These are phyloP conservation scores for Trifolium repens DNA, from an alignment of 306 rosid species.

Conservation along the genomic window DNA sequence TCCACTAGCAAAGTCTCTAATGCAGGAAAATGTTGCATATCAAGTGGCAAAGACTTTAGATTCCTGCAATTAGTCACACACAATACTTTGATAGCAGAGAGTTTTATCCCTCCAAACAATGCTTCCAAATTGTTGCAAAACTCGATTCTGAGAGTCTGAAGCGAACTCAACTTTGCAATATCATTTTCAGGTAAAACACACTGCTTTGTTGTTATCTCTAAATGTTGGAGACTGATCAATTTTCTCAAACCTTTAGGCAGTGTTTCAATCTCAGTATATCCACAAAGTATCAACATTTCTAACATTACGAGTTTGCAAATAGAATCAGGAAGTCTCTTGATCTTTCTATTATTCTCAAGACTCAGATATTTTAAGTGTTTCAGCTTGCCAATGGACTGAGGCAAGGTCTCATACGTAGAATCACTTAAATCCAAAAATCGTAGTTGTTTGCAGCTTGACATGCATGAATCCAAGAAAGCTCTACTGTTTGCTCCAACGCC, in stretches of 20 bases:
- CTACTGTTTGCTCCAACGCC: slow-evolving; percentile 8
- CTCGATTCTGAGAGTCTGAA: not conserved
- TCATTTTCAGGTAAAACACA: slow-evolving; percentile 14
- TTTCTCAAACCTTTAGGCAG: slow-evolving; percentile 6
- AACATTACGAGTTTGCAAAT: slow-evolving; percentile 42
- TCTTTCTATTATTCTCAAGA: slow-evolving; percentile 1
- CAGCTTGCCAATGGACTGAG: not conserved
- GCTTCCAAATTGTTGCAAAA: slow-evolving; percentile 25
- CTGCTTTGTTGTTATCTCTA: slow-evolving; percentile 39
- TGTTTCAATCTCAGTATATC: slow-evolving; percentile 27
- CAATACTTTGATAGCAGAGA: slow-evolving; percentile 14
- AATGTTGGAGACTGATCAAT: slow-evolving; percentile 34
- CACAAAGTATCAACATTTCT: slow-evolving; percentile 30
- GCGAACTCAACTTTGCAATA: slow-evolving; percentile 31
- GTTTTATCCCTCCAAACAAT: slow-evolving; percentile 10
- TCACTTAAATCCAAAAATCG: slow-evolving; percentile 21
- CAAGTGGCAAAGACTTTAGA: slow-evolving; percentile 39
- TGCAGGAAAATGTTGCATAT: slow-evolving; percentile 23
- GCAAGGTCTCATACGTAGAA: slow-evolving; percentile 20
- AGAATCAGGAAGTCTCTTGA: slow-evolving; percentile 42
- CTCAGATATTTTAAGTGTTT: slow-evolving; percentile 20
- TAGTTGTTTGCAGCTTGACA: not conserved
- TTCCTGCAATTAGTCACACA: accelerated
- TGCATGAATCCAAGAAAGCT: not conserved
- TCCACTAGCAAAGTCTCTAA: not conserved